phyloP scores from a whole-genome alignment of 2,329 filamentous ascomycete genomes.

The Aspergillus ochraceoroseus region DNA sequence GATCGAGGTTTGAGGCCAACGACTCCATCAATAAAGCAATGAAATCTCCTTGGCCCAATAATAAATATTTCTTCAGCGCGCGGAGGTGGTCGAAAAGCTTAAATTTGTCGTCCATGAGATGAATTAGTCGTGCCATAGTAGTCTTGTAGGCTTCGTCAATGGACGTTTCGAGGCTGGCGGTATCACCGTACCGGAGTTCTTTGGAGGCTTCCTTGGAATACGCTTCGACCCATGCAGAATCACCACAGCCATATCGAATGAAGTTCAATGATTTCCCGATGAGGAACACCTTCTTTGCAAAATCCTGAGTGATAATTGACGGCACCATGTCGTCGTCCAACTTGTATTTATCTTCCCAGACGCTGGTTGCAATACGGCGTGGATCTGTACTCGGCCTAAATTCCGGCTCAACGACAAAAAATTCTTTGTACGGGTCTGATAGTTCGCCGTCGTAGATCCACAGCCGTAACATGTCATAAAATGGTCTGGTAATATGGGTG shows the following conservation, averaged over 20 bases:
- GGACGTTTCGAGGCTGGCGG: constrained; percentile 80
- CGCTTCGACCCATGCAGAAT: constrained; percentile 89
- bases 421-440: constrained; percentile 91
- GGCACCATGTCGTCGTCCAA: constrained; percentile 81
- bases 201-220: constrained; percentile 93
- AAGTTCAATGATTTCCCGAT: constrained; percentile 99
- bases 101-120: constrained; percentile 93
- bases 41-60: constrained; percentile 94
- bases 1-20: constrained; percentile 82
- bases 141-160: constrained; percentile 98
- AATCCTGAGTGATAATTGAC: constrained; percentile 86
- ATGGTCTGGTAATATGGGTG: constrained; percentile 80
- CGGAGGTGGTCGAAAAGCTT: constrained; percentile 87
- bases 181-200: constrained; percentile 88
- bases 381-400: constrained; percentile 48
- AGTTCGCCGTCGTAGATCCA: constrained; percentile 99
- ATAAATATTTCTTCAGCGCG: constrained; percentile 88
- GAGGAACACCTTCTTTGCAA: constrained; percentile 92
- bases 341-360: constrained; percentile 98
- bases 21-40: constrained; percentile 97
- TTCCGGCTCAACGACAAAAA: constrained; percentile 85
- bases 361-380: constrained; percentile 64
- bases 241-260: constrained; percentile 89
- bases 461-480: constrained; percentile 90
- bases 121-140: constrained; percentile 90